A percentile compares a stretch with the other conserved stretches of the same genome.
phyloP scores from a whole-genome alignment of 352 stramenopile genomes.

The Pilasporangium apinafurcum region DNA sequence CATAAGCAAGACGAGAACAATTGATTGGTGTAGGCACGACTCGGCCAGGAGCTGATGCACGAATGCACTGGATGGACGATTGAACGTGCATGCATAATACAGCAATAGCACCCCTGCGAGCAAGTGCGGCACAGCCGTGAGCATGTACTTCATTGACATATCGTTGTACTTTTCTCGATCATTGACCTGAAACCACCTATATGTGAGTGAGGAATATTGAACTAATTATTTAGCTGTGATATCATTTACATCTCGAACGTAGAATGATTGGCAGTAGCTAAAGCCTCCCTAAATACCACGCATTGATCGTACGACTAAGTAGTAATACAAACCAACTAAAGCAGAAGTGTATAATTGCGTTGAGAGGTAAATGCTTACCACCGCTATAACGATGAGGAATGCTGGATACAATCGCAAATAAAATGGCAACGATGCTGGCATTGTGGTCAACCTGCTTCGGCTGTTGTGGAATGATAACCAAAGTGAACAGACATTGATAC shows the following conservation, averaged over 20 bases:
- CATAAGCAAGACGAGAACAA: constrained; percentile 26
- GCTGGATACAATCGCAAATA: no score
- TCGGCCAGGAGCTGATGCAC: constrained; percentile 41
- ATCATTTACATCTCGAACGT: constrained; percentile 31
- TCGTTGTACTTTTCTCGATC: constrained; percentile 27
- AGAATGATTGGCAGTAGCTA: constrained; percentile 47
- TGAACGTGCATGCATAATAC: constrained; percentile 61
- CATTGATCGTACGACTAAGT: no score
- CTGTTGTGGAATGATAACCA: no score
- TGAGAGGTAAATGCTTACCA: no score
- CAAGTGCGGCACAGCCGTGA: constrained; percentile 44
- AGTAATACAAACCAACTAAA: no score
- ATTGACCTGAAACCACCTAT: constrained; percentile 10
- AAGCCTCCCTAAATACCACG: constrained; percentile 28
- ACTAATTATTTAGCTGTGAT: no score
- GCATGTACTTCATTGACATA: constrained; percentile 48
- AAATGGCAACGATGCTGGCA: no score
- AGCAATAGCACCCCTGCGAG: constrained; percentile 34
- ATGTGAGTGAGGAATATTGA: not conserved
- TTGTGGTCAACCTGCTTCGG: no score
- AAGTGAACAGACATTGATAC: no score
- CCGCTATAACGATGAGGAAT: no score
- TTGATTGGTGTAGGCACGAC: constrained; percentile 46
- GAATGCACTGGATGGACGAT: constrained; percentile 24
- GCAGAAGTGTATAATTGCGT: no score